Conservation (phyloP, 495 filamentous ascomycete genomes). For the Neurospora terricola region DNA sequence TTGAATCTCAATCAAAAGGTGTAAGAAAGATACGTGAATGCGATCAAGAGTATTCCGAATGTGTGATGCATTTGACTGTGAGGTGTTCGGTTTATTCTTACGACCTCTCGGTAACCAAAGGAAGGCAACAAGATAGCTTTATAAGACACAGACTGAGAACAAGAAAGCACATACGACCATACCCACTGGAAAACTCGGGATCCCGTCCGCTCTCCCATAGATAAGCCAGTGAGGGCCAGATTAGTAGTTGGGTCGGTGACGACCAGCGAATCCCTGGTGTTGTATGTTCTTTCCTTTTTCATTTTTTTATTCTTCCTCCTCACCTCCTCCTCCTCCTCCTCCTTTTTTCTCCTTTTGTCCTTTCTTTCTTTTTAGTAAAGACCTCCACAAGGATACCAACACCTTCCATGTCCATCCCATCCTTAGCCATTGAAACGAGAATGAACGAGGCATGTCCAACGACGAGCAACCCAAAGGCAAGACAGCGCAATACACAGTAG, state of each 20-base stretch:
- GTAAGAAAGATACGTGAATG: too few relatives aligned
- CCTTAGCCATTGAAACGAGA: background rate
- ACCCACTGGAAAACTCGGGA: slow-evolving; percentile 34
- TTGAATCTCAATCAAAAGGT: too few relatives aligned
- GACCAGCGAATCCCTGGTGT: slow-evolving; percentile 23
- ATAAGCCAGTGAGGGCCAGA: slow-evolving; percentile 24
- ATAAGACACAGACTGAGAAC: background rate
- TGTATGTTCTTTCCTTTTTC: slow-evolving; percentile 11
- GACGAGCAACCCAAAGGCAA: too few relatives aligned
- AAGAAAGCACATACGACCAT: slow-evolving; percentile 32
- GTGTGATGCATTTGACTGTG: too few relatives aligned
- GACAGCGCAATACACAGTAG: too few relatives aligned
- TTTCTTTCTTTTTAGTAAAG: background rate
- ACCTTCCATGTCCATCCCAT: background rate
- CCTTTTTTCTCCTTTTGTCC: background rate
- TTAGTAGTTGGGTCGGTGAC: slow-evolving; percentile 42
- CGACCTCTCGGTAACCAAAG: too few relatives aligned
- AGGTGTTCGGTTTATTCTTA: too few relatives aligned
- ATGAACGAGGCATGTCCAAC: background rate
- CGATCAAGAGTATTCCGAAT: too few relatives aligned
- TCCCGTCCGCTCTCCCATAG: slow-evolving; percentile 44
- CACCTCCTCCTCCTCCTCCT: background rate
- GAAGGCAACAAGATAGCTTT: background rate
- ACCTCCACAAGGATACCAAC: background rate
- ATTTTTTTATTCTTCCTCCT: background rate